Conservation (phyloP, 2,329 filamentous ascomycete genomes). For the Fusarium multiceps region DNA sequence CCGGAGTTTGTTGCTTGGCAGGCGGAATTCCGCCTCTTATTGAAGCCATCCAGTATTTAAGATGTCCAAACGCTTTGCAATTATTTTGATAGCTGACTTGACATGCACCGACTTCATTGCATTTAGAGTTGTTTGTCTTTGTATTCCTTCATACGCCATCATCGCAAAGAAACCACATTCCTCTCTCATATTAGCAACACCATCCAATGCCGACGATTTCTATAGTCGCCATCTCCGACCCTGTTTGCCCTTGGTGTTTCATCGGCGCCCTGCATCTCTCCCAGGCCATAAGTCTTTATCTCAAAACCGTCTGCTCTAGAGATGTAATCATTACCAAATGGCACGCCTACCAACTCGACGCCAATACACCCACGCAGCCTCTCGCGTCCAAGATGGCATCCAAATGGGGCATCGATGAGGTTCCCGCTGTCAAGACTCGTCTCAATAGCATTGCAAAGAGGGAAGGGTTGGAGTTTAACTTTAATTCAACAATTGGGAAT, state of each 20-base stretch:
- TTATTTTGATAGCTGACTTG: neutral
- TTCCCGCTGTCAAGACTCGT: conserved; percentile 66
- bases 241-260: conserved; percentile 83
- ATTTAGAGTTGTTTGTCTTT: neutral
- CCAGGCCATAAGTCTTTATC: conserved; percentile 75
- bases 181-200: neutral
- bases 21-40: conserved; percentile 42
- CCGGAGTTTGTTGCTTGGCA: neutral
- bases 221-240: conserved; percentile 84
- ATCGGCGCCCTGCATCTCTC: conserved; percentile 81
- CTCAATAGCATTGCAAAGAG: conserved; percentile 67
- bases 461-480: conserved; percentile 79
- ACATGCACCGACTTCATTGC: neutral
- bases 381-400: conserved; percentile 63
- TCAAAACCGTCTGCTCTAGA: conserved; percentile 67
- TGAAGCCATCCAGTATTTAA: conserved; percentile 1
- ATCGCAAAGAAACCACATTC: neutral
- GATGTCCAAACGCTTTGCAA: neutral
- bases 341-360: conserved; percentile 85
- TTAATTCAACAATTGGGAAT: conserved; percentile 62
- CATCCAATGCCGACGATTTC: conserved; percentile 75
- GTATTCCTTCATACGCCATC: neutral
- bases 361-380: conserved; percentile 64
- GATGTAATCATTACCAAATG: conserved; percentile 81
- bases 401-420: conserved; percentile 74